Evolutionary conservation across 495 filamentous ascomycete genomes (phyloP), one percentile per base, ranked within the genome.

Genomic region (Trichoderma erinaceum): DNA sequence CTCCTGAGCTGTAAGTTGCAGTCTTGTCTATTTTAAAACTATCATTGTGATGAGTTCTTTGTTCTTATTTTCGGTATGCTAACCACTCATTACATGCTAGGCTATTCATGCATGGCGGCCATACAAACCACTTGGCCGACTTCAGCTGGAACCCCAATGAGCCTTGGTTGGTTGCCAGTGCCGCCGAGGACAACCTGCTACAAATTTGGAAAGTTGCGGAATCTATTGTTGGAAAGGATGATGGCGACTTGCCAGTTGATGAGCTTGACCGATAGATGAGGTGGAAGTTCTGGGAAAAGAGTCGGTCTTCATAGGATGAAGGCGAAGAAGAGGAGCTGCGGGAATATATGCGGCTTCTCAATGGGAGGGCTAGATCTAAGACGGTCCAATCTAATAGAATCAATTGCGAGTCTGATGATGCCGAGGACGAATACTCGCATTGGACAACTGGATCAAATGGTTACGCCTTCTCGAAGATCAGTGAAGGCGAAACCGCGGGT

Each of bases 71-170:
- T 63, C 56, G 25, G 10, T 27, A 18, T 32, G n/a, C 41, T 44
- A 3, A 65, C 41, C 12, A 21, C 41, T 23, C 25, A n/a, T 13
- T 21, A 21, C 35, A 44, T 12, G 43, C 32, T n/a, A 92, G 90
- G 63, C 80, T 97, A 16, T 99, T 99, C 76, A 99, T 99, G 95
- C 96, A 99, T 72, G 96, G 95, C 68, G 96, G 96, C 27, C 96
- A 98, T 79, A 99, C 94, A 18, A 97, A 97, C 75, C 89, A 93
- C 67, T 88, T 99, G 50, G 90, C 90, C 12, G 96, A 99, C 77
- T 98, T 99, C 72, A 92, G 89, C 81, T 99, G 94, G 93, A 99
- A 98, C 75, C 85, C 88, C 68, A 97, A 93, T 72, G 91, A 97
- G 73, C 93, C 93, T 15, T 99, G 96, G 96, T 86, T 96, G 38